A percentile compares a stretch with the other conserved stretches of the same genome.
Evolutionary conservation across 345 rosid species (phyloP).

Genomic region (Populus davidiana): DNA sequence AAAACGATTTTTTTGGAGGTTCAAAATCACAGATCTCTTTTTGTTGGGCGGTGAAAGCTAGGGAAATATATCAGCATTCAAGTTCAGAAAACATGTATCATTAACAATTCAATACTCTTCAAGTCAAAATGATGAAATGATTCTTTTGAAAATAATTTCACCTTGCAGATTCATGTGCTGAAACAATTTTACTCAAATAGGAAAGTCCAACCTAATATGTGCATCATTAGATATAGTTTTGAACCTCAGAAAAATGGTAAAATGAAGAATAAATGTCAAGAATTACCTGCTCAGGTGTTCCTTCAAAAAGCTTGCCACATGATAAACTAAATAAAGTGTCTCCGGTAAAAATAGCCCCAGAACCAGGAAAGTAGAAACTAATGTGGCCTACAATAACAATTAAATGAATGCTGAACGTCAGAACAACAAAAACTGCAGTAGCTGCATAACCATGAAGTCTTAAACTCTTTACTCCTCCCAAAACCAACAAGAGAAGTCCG

Average conservation of each 20-base stretch:
- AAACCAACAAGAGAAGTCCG: not conserved
- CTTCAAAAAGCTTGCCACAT: slow-evolving; percentile 94
- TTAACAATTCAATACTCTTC: not conserved
- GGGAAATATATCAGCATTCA: not conserved
- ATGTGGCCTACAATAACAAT: slow-evolving; percentile 65
- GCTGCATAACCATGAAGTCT: not conserved
- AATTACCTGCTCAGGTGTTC: slow-evolving; percentile 80
- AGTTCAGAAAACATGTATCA: not conserved
- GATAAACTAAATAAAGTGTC: slow-evolving; percentile 93
- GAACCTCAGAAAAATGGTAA: not conserved
- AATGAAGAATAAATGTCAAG: not conserved
- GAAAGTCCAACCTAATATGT: not conserved
- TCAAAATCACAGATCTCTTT: not conserved
- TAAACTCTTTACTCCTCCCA: not conserved
- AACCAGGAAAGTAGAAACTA: slow-evolving; percentile 90
- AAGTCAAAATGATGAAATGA: not conserved
- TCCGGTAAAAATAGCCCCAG: slow-evolving; percentile 85
- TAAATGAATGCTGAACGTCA: not conserved
- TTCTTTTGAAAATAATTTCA: not conserved
- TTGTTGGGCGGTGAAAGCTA: not conserved
- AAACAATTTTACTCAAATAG: not conserved
- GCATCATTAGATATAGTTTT: not conserved
- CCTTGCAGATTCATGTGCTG: not conserved
- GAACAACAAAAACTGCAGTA: not conserved
- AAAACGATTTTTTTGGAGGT: not conserved